Evolutionary conservation across 129 eudicot species (phyloP), one percentile per base, ranked within the genome.

Genomic region (Chrysanthemum lavandulifolium): DNA sequence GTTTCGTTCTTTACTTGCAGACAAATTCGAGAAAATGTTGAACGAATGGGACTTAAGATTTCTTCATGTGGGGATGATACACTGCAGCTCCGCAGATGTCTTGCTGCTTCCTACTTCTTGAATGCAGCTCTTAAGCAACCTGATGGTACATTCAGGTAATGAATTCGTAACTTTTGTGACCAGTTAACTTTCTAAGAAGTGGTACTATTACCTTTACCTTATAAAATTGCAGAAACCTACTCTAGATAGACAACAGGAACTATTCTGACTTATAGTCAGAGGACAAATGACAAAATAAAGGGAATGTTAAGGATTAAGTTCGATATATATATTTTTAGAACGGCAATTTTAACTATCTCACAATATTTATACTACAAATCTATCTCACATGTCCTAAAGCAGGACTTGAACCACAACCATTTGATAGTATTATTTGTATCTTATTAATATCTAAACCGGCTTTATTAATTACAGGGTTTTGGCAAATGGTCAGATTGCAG

Each of bases 71-170:
- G 97, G 58, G 96, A 93, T 43, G 98, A 93, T 69, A 82, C 68
- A 86, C 82, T 85, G 72, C 90, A 76, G 64, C 84, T 93, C 58
- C 88, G 90, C 16, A 80, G 92, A 78, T 87, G 98, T 72, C 88
- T 93, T 67, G 96, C 98, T 72, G 98, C 98, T 57, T 82, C 98
- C 23, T 93, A 85, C 84, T 93, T 89, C 67, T 78, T 93, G 11
- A 93, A 89, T 83, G 97, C 97, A 67, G 98, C 95, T 55, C 67
- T 31, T 31, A 31, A 4, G 36, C 36, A 89, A 78, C 97, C 98
- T 68, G 97, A 88, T 80, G 97, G 97, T 40, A 73, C 86, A 50
- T 93, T 87, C 87, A 93, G 95, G 96, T 93, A 61, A 64, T 3
- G 52, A 18, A 45, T 64, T 48, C 16, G 40, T 67, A 65, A 48